Evolutionary conservation across 1,284 basidiomycete species (phyloP).

Genomic region (Rugosomyces carneus): DNA sequence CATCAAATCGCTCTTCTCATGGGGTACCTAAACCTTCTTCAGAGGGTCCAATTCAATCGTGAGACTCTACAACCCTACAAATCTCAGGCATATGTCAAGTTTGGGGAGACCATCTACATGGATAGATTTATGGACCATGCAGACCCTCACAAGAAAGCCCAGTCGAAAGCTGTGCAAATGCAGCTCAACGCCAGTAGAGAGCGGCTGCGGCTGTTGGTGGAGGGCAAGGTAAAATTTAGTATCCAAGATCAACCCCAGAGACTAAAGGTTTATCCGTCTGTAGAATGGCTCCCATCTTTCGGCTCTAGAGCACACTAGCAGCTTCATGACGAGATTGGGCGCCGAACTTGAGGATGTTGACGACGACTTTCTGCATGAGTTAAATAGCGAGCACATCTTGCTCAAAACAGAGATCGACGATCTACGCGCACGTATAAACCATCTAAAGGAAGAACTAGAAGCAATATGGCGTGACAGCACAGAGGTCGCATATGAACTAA

Average conservation of each 20-base stretch:
- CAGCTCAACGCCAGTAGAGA: conserved; percentile 61
- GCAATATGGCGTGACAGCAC: conserved; percentile 69
- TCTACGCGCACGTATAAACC: conserved; percentile 48
- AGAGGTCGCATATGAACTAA: conserved; percentile 81
- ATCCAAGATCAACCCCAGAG: not conserved
- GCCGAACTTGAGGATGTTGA: conserved; percentile 44
- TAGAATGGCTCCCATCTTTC: conserved; percentile 55
- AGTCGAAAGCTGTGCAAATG: conserved; percentile 63
- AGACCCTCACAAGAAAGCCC: conserved; percentile 63
- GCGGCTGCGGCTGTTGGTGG: conserved; percentile 59
- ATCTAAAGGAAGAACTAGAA: conserved; percentile 70
- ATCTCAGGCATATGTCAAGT: conserved; percentile 92
- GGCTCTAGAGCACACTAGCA: conserved; percentile 46
- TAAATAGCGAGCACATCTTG: conserved; percentile 47
- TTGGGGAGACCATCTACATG: conserved; percentile 82
- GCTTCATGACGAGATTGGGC: conserved; percentile 46
- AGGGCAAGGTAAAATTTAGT: conserved; percentile 54
- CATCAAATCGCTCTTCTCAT: not conserved
- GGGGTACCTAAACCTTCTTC: conserved; percentile 3
- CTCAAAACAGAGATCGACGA: conserved; percentile 58
- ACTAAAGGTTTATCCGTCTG: not conserved
- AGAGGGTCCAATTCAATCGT: conserved; percentile 97
- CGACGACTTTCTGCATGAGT: conserved; percentile 41
- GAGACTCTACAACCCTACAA: conserved; percentile 88
- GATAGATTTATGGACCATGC: conserved; percentile 87